phyloP scores from a whole-genome alignment of 2,329 filamentous ascomycete genomes.

The Epichloe sp. region DNA sequence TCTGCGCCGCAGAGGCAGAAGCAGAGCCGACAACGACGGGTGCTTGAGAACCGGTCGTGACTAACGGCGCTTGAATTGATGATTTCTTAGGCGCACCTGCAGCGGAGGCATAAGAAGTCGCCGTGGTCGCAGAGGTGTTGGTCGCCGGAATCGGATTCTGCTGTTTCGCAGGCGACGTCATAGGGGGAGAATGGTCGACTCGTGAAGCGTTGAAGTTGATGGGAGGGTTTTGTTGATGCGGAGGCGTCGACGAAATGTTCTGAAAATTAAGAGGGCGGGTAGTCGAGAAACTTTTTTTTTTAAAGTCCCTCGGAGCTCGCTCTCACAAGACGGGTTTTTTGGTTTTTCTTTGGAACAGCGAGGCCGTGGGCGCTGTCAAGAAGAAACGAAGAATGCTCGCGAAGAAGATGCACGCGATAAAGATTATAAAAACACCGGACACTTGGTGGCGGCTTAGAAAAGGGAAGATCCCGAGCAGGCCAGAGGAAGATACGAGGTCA shows the following conservation, averaged over 20 bases:
- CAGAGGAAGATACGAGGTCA: slow-evolving; percentile 13
- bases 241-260: not conserved
- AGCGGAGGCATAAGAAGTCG: slow-evolving; percentile 55
- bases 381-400: slow-evolving; percentile 5
- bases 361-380: not conserved
- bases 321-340: slow-evolving; percentile 2
- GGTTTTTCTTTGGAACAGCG: not conserved
- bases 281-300: slow-evolving; percentile 1
- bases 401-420: slow-evolving; percentile 5
- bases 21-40: slow-evolving; percentile 43
- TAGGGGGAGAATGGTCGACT: slow-evolving; percentile 23
- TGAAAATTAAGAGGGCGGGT: slow-evolving; percentile 6
- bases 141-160: slow-evolving; percentile 43
- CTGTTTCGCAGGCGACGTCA: slow-evolving; percentile 48
- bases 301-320: not conserved
- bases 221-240: not conserved
- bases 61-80: slow-evolving; percentile 44
- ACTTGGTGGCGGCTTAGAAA: slow-evolving; percentile 13
- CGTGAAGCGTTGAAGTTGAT: not conserved
- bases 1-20: slow-evolving; percentile 35
- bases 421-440: slow-evolving; percentile 4
- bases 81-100: slow-evolving; percentile 50
- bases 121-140: slow-evolving; percentile 42
- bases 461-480: slow-evolving; percentile 9
- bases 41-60: slow-evolving; percentile 42